These are phyloP conservation scores for Rhizoclosmatium globosum DNA, from an alignment of 192 early-diverging fungal genomes.

Conservation along the genomic window DNA sequence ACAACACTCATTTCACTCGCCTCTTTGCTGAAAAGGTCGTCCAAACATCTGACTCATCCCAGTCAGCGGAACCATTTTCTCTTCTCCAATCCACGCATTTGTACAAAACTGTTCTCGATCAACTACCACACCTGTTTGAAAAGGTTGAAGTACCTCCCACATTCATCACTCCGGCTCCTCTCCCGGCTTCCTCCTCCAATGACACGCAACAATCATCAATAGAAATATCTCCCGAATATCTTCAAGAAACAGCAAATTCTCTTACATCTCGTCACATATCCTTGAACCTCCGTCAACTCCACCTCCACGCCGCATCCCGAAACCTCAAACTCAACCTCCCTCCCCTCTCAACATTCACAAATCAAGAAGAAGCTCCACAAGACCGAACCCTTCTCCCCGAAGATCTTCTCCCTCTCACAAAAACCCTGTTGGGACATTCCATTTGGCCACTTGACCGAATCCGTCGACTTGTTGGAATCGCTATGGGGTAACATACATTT, in stretches of 20 bases:
- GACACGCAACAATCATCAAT: background rate
- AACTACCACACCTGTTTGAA: constrained; percentile 49
- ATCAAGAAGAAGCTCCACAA: background rate
- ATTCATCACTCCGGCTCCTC: background rate
- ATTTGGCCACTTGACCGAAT: constrained; percentile 39
- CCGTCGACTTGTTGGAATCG: constrained; percentile 36
- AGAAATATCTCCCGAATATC: constrained; percentile 17
- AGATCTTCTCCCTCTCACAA: constrained; percentile 8
- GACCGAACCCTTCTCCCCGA: constrained; percentile 27
- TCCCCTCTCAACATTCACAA: background rate
- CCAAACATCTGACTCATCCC: background rate
- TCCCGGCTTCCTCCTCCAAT: background rate
- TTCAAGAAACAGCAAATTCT: constrained; percentile 36
- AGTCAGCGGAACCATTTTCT: background rate
- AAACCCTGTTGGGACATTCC: constrained; percentile 25
- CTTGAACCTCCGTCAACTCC: constrained; percentile 43
- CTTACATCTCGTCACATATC: constrained; percentile 35
- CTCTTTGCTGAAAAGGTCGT: constrained; percentile 11
- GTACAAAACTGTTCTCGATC: constrained; percentile 48
- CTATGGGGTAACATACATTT: constrained; percentile 37
- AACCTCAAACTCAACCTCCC: background rate
- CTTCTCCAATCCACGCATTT: constrained; percentile 23
- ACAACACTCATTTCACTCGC: background rate
- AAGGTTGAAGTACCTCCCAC: constrained; percentile 54
- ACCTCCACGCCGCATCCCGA: constrained; percentile 13